Base-by-base conservation (phyloP, 2,329 filamentous ascomycete species). In the Aspergillus ustus region DNA sequence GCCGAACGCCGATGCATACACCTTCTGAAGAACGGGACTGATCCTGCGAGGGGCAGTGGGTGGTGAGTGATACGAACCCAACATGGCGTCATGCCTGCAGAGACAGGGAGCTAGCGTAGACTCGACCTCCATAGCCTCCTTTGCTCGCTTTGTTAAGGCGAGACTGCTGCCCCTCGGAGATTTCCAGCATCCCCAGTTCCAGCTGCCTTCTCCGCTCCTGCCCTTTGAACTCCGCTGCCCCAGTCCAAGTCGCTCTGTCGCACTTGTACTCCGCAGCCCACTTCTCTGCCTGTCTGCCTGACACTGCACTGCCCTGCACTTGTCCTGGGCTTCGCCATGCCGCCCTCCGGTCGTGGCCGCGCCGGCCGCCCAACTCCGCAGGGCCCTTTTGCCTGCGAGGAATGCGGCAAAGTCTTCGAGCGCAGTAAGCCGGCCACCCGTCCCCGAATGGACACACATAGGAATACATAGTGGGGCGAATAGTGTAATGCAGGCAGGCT, bases 381-480 rank as follows among this genome's bases (percentile, higher is more conserved):
- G 17, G 52, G 52, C 4, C 52, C 52, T 4, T 55, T 55, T 22
- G 22, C 52, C 5, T 55, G 52, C 25, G n/a, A 22, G 40, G 52
- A 55, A 34, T 55, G 52, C 28, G 52, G 28, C 22, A 55, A 55
- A 22, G 4, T 7, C 15, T 55, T 55, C 31, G 52, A 55, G 52
- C 52, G 52, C 37, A 55, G 52, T 55, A 55, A n/a, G 52, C 46
- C 7, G 13, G n/a, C n/a, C n/a, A n/a, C n/a, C n/a, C n/a, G 19
- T 13, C 25, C 15, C n/a, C n/a, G n/a, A n/a, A n/a, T n/a, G n/a
- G n/a, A 25, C 9, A 22, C 15, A 20, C 11, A 19, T 53, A n/a
- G 9, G 31, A 40, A 3, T 15, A 40, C 15, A 13, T 40, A 43
- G 51, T 11, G n/a, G 34, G 34, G 31, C 31, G 15, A n/a, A n/a